Evolutionary conservation across 108 stramenopile species (phyloP).

Genomic region (Cyclotella atomus): DNA sequence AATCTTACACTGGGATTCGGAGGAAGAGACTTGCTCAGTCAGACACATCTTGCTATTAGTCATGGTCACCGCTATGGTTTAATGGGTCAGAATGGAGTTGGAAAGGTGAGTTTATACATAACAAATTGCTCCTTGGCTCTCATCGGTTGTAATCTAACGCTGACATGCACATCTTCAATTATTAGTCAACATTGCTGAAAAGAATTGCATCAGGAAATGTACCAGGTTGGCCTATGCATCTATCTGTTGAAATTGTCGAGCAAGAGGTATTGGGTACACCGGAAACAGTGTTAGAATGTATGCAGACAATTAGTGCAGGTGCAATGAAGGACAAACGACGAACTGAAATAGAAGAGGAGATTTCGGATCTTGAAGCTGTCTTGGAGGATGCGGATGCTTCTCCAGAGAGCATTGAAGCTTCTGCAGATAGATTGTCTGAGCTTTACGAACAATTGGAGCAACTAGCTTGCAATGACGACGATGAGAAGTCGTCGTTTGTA

Average conservation of each 20-base stretch:
- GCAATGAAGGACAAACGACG: constrained; percentile 60
- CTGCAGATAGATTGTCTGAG: constrained; percentile 64
- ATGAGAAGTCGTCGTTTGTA: constrained; percentile 5
- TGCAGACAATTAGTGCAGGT: constrained; percentile 67
- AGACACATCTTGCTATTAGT: not conserved
- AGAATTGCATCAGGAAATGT: constrained; percentile 72
- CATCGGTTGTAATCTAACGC: too few relatives aligned
- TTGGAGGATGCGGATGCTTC: not conserved
- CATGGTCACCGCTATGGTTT: constrained; percentile 75
- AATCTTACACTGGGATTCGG: not conserved
- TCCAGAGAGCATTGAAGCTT: constrained; percentile 50
- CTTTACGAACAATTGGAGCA: constrained; percentile 72
- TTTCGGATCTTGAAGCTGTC: not conserved
- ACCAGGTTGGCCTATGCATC: constrained; percentile 80
- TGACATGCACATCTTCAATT: not conserved
- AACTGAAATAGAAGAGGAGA: constrained; percentile 39
- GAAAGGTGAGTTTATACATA: constrained; percentile 47
- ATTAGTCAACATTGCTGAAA: constrained; percentile 70
- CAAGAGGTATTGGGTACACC: constrained; percentile 90
- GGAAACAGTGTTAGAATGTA: constrained; percentile 65
- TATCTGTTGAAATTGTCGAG: constrained; percentile 72
- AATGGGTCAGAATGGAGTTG: constrained; percentile 86
- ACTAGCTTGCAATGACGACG: not conserved
- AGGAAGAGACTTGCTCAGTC: not conserved
- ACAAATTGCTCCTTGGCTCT: too few relatives aligned